A percentile compares a stretch with the other conserved stretches of the same genome.
Evolutionary conservation across 305 asterid species (phyloP).

Genomic region (Solanum aculeatissimum): DNA sequence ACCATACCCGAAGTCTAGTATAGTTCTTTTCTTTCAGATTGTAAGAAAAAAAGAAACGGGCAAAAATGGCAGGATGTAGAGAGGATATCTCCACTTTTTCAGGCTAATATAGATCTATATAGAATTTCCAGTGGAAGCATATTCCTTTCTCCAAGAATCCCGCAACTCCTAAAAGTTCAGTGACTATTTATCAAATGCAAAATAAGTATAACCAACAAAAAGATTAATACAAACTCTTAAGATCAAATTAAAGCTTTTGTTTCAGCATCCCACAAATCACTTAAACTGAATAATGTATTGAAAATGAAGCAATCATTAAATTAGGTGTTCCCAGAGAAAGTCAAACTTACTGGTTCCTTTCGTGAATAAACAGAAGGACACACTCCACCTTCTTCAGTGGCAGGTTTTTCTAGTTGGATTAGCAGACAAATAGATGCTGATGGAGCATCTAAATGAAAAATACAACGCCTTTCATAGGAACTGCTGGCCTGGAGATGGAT

Average conservation of each 20-base stretch:
- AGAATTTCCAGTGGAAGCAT: neutral
- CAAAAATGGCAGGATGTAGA: neutral
- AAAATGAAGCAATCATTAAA: slow-evolving; percentile 1
- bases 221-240: neutral
- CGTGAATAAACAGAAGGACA: slow-evolving; percentile 96
- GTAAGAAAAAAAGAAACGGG: neutral
- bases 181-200: neutral
- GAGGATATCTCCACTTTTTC: neutral
- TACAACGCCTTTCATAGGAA: slow-evolving; percentile 60
- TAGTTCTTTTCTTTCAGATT: neutral
- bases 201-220: neutral
- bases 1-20: neutral
- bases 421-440: slow-evolving; percentile 96
- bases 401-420: slow-evolving; percentile 96
- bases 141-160: neutral
- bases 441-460: slow-evolving; percentile 91
- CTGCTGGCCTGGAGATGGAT: slow-evolving; percentile 45
- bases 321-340: slow-evolving; percentile 4
- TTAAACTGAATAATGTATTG: neutral
- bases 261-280: neutral
- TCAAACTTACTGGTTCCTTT: slow-evolving; percentile 87
- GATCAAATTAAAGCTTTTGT: neutral
- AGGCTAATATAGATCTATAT: neutral
- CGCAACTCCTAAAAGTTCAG: neutral
- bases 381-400: slow-evolving; percentile 99